These are phyloP conservation scores for Shiraia sp. DNA, from an alignment of 2,329 filamentous ascomycete species.

Conservation along the genomic window DNA sequence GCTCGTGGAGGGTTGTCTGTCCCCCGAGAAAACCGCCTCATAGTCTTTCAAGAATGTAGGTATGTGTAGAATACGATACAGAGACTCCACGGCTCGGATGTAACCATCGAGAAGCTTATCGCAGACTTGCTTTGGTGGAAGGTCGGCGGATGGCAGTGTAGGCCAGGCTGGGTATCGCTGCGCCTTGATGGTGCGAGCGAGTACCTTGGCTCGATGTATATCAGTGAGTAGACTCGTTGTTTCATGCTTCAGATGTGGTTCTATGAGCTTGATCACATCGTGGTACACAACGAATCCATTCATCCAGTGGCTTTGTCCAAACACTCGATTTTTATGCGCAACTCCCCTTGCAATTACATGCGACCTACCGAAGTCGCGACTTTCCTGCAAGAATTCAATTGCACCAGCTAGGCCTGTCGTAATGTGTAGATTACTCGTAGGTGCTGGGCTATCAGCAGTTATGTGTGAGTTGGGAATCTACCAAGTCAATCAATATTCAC, in stretches of 20 bases:
- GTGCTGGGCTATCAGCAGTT: conserved; percentile 16
- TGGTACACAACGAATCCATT: conserved; percentile 51
- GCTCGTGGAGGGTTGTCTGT: conserved; percentile 34
- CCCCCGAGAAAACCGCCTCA: conserved; percentile 54
- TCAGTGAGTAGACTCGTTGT: conserved; percentile 40
- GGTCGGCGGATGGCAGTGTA: conserved; percentile 42
- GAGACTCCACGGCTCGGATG: conserved; percentile 52
- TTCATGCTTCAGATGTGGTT: conserved; percentile 46
- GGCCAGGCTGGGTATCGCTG: conserved; percentile 56
- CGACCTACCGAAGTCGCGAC: conserved; percentile 31
- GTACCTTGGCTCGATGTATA: conserved; percentile 57
- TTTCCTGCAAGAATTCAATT: conserved; percentile 51
- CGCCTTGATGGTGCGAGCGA: conserved; percentile 59
- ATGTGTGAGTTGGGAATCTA: conserved; percentile 5
- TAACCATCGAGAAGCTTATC: conserved; percentile 57
- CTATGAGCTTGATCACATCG: conserved; percentile 52
- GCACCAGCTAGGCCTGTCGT: conserved; percentile 48
- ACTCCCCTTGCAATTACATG: conserved; percentile 49
- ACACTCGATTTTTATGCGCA: conserved; percentile 60
- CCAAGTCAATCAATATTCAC: too few relatives aligned
- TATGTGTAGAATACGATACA: conserved; percentile 57
- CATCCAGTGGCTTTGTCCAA: conserved; percentile 64
- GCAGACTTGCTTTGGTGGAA: conserved; percentile 54
- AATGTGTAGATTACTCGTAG: conserved; percentile 40
- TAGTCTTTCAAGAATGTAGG: conserved; percentile 56